A percentile compares a stretch with the other conserved stretches of the same genome.
Conservation (phyloP, 1,284 basidiomycete genomes). For the Austroboletus novae-zelandiae region DNA sequence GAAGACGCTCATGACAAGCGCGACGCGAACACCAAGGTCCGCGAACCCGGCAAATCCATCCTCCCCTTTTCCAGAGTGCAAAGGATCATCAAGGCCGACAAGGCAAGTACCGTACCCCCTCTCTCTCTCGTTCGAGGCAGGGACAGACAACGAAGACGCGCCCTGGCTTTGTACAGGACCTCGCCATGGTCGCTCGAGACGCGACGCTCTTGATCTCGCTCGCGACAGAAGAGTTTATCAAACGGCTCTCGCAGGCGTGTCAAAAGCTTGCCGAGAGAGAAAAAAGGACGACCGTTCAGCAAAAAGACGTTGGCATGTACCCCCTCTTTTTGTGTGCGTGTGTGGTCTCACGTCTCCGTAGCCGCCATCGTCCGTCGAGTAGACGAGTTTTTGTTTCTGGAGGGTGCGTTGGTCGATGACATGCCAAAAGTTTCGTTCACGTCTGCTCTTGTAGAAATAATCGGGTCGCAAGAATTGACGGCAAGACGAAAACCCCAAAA, state of each 20-base stretch:
- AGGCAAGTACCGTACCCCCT: conserved; percentile 39
- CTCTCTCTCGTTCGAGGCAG: not conserved
- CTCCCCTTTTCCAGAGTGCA: conserved; percentile 73
- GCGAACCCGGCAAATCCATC: conserved; percentile 61
- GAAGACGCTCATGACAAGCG: conserved; percentile 15
- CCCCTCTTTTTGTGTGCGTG: not conserved
- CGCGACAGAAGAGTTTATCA: conserved; percentile 78
- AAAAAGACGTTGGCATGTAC: conserved; percentile 63
- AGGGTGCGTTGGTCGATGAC: conserved; percentile 43
- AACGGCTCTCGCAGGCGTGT: conserved; percentile 57
- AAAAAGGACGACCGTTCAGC: conserved; percentile 63
- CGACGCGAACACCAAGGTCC: conserved; percentile 26
- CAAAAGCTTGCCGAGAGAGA: conserved; percentile 62
- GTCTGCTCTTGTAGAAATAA: conserved; percentile 43
- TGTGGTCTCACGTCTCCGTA: conserved; percentile 25
- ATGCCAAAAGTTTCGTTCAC: conserved; percentile 3
- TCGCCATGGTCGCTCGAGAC: conserved; percentile 69
- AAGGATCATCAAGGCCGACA: conserved; percentile 78
- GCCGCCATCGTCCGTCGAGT: conserved; percentile 60
- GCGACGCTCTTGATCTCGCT: conserved; percentile 71
- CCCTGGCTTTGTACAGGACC: conserved; percentile 46
- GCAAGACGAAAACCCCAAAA: conserved; percentile 42
- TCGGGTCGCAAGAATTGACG: conserved; percentile 47
- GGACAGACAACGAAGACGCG: not conserved
- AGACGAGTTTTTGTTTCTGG: conserved; percentile 74